These are phyloP conservation scores for Ogataea chonburiensis DNA, from an alignment of 805 yeast species.

Conservation along the genomic window DNA sequence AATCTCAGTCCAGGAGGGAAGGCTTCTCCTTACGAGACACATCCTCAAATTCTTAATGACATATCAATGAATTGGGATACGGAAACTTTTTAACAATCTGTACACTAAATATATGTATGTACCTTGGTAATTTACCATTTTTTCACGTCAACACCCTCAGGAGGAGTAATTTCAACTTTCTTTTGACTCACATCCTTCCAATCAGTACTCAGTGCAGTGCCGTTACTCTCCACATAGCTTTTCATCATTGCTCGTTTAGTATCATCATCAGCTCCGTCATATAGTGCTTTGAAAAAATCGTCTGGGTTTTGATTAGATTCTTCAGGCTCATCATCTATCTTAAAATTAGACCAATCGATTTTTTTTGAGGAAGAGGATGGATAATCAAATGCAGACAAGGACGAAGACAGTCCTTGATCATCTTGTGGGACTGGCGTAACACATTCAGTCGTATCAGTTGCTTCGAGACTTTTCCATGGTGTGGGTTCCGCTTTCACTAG, in stretches of 20 bases:
- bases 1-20: conserved; percentile 7
- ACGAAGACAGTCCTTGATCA: no score
- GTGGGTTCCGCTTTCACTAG: conserved; percentile 44
- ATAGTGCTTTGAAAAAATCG: conserved; percentile 73
- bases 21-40: neutral
- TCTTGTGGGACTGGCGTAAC: conserved; percentile 7
- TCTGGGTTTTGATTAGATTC: conserved; percentile 49
- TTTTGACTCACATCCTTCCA: conserved; percentile 83
- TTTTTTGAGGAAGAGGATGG: conserved; percentile 65
- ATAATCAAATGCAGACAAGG: conserved; percentile 40
- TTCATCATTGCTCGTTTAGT: conserved; percentile 95
- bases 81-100: conserved; percentile 19
- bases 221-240: conserved; percentile 88
- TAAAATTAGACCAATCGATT: conserved; percentile 66
- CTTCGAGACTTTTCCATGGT: conserved; percentile 59
- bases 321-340: conserved; percentile 39
- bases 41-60: conserved; percentile 8
- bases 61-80: conserved; percentile 23
- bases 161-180: conserved; percentile 66
- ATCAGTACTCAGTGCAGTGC: conserved; percentile 89
- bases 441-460: no score
- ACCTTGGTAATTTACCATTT: conserved; percentile 38
- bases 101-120: conserved; percentile 3
- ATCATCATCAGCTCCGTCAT: conserved; percentile 80
- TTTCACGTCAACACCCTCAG: conserved; percentile 67